Evolutionary conservation across 2,329 filamentous ascomycete species (phyloP).

Genomic region (Chaetomium globosum): DNA sequence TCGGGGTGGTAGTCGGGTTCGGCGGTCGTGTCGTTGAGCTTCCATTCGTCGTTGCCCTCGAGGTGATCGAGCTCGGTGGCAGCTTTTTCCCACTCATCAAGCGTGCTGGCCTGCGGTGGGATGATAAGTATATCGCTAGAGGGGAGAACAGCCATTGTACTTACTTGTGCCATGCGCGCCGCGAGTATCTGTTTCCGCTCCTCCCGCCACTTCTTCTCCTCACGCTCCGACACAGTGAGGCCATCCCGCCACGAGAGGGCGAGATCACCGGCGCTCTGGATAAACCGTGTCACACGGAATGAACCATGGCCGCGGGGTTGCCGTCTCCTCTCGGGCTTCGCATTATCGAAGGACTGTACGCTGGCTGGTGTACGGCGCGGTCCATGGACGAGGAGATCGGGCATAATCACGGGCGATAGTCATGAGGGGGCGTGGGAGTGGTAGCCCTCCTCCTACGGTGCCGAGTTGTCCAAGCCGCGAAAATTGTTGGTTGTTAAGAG

Average conservation of each 20-base stretch:
- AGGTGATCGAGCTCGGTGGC: constrained; percentile 77
- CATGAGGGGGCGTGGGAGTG: background rate
- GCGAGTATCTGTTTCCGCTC: constrained; percentile 65
- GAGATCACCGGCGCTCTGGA: constrained; percentile 45
- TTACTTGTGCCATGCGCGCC: constrained; percentile 66
- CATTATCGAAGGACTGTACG: background rate
- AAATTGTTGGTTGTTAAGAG: background rate
- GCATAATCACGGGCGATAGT: constrained; percentile 31
- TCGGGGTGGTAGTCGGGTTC: constrained; percentile 75
- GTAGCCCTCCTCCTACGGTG: background rate
- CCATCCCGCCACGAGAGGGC: constrained; percentile 57
- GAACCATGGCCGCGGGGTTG: constrained; percentile 19
- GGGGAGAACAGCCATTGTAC: constrained; percentile 32
- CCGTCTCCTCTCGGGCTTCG: constrained; percentile 21
- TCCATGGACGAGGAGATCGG: constrained; percentile 32
- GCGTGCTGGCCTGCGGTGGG: constrained; percentile 61
- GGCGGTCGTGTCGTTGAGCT: constrained; percentile 60
- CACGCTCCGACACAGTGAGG: constrained; percentile 54
- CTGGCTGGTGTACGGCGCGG: constrained; percentile 24
- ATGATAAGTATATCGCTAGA: constrained; percentile 24
- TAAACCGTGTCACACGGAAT: constrained; percentile 33
- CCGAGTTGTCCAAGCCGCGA: background rate
- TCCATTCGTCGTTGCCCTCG: constrained; percentile 83
- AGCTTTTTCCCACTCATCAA: constrained; percentile 72
- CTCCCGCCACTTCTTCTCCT: constrained; percentile 52